Conservation (phyloP, 345 rosid genomes). For the Streptanthus diversifolius region DNA sequence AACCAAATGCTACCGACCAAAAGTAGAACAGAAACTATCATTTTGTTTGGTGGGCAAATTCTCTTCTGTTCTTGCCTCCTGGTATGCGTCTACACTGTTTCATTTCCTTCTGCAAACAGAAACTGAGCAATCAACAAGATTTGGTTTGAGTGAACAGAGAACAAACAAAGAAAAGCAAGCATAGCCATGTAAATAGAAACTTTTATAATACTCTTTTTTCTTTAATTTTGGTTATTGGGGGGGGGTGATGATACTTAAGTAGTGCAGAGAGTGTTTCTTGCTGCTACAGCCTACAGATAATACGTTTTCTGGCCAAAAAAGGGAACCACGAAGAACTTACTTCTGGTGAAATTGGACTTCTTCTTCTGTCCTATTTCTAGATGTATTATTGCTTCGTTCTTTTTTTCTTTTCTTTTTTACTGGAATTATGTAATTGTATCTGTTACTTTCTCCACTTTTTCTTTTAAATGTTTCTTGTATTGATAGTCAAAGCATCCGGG, state of each 20-base stretch:
- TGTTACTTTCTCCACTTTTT: slow-evolving; percentile 31
- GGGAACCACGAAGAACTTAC: slow-evolving; percentile 24
- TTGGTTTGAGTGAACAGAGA: slow-evolving; percentile 16
- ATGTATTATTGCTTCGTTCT: slow-evolving; percentile 26
- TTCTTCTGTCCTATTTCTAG: slow-evolving; percentile 38
- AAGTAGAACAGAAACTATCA: slow-evolving; percentile 26
- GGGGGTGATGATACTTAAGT: slow-evolving; percentile 19
- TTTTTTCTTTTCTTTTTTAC: background rate
- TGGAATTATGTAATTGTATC: slow-evolving; percentile 31
- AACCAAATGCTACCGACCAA: slow-evolving; percentile 34
- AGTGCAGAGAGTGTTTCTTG: slow-evolving; percentile 39
- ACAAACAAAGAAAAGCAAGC: slow-evolving; percentile 9
- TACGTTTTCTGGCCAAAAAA: slow-evolving; percentile 20
- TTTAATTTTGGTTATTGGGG: slow-evolving; percentile 34
- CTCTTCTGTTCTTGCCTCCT: slow-evolving; percentile 26
- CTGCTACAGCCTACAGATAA: slow-evolving; percentile 31
- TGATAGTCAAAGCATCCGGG: slow-evolving; percentile 25
- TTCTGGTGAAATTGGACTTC: slow-evolving; percentile 38
- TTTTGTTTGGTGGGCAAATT: slow-evolving; percentile 19
- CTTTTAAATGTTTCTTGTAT: slow-evolving; percentile 32
- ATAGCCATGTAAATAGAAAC: slow-evolving; percentile 39
- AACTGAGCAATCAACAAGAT: slow-evolving; percentile 12
- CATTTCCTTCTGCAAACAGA: slow-evolving; percentile 27
- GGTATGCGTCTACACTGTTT: slow-evolving; percentile 38
- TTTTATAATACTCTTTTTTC: slow-evolving; percentile 29